These are phyloP conservation scores for Immersiella caudata DNA, from an alignment of 495 filamentous ascomycete species.

Conservation along the genomic window DNA sequence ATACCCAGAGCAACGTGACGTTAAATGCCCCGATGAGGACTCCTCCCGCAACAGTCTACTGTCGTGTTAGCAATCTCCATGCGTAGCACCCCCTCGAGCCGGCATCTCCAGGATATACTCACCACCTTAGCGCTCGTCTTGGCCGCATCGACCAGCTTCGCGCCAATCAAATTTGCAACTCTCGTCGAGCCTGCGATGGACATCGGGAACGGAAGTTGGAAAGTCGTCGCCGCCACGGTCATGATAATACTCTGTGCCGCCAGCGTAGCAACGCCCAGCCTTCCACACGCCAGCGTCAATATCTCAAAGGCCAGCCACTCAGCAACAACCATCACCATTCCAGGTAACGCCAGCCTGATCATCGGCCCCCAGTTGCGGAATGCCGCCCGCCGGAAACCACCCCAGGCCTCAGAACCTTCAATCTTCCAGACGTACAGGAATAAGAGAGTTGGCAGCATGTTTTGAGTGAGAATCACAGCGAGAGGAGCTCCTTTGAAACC, in stretches of 20 bases:
- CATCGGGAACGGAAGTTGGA: constrained; percentile 64
- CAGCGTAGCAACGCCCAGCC: constrained; percentile 69
- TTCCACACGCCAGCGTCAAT: constrained; percentile 70
- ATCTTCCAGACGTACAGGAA: constrained; percentile 77
- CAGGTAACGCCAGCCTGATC: constrained; percentile 77
- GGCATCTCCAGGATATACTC: too few relatives aligned
- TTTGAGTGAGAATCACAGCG: constrained; percentile 83
- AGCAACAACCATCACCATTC: constrained; percentile 89
- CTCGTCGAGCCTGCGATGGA: constrained; percentile 66
- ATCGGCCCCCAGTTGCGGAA: constrained; percentile 83
- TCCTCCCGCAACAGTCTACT: constrained; percentile 60
- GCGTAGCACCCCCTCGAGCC: too few relatives aligned
- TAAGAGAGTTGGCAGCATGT: constrained; percentile 72
- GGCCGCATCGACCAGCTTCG: constrained; percentile 69
- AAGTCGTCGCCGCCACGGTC: constrained; percentile 58
- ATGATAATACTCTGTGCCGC: constrained; percentile 64
- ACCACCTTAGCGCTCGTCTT: constrained; percentile 70
- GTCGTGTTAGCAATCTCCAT: constrained; percentile 19
- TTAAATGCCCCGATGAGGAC: constrained; percentile 76
- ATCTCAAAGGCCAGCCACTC: constrained; percentile 87
- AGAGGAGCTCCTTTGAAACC: constrained; percentile 85
- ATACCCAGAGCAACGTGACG: constrained; percentile 61
- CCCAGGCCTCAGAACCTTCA: constrained; percentile 82
- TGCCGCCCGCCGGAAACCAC: constrained; percentile 72
- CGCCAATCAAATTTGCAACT: constrained; percentile 68